Conservation (phyloP, 73 alveolate genomes). For the Stentor coeruleus region DNA sequence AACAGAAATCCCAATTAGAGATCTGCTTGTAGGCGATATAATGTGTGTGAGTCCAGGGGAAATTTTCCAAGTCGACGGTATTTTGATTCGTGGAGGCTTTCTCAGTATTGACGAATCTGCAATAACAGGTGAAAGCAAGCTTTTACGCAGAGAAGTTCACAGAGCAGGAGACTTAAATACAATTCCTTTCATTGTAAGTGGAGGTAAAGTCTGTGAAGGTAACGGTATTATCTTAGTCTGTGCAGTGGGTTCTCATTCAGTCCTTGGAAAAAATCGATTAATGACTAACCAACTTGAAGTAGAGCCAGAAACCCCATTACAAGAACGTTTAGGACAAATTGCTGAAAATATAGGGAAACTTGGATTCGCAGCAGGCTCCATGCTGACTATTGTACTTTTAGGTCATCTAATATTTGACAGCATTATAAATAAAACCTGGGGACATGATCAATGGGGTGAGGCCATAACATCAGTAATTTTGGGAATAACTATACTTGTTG, state of each 20-base stretch:
- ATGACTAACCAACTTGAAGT: conserved; percentile 54
- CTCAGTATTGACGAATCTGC: conserved; percentile 85
- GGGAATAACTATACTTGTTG: conserved; percentile 87
- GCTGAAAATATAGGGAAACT: conserved; percentile 93
- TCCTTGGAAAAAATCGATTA: conserved; percentile 64
- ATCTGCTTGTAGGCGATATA: conserved; percentile 89
- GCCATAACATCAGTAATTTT: conserved; percentile 72
- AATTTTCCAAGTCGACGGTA: conserved; percentile 89
- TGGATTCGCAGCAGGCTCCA: conserved; percentile 82
- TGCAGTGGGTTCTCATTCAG: conserved; percentile 91
- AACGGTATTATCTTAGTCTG: conserved; percentile 77
- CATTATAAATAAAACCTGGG: conserved; percentile 52
- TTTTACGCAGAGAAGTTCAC: conserved; percentile 68
- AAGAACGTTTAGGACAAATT: conserved; percentile 85
- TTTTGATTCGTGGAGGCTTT: conserved; percentile 60
- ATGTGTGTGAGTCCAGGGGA: conserved; percentile 84
- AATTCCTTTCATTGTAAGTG: conserved; percentile 82
- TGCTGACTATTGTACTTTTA: conserved; percentile 74
- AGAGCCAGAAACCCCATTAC: conserved; percentile 76
- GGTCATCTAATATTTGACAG: conserved; percentile 60
- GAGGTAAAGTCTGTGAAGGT: conserved; percentile 82
- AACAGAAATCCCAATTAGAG: conserved; percentile 61
- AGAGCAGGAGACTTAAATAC: conserved; percentile 49
- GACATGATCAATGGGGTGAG: conserved; percentile 28
- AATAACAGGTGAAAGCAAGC: conserved; percentile 91